Evolutionary conservation across 306 rosid genomes (phyloP), one percentile per base, ranked within the genome.

Genomic region (Gillenia trifoliata): DNA sequence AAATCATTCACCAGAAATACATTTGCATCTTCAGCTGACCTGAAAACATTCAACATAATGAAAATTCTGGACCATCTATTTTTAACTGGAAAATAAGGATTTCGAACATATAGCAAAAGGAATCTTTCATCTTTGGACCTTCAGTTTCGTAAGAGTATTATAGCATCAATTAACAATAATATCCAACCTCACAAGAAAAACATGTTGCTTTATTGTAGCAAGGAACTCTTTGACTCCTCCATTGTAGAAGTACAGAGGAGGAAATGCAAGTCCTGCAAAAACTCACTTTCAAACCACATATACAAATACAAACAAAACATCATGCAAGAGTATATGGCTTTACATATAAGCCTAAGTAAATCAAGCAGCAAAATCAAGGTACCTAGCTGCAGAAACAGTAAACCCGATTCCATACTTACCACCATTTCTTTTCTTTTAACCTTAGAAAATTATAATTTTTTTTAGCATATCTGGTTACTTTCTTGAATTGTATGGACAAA

Each of bases 171-270:
- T 70, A 57, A 55, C 65, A 64, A 66, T 62, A 79, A 66, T 62
- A 79, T 78, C 96, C 77, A 82, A 95, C 99, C 99, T 92, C 88
- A 80, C 89, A 70, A 92, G 87, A 79, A 95, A 86, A 83, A 87
- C 90, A 81, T 95, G 88, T 60, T 92, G 99, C 92, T 95, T 95
- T 78, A 90, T 75, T 62, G 98, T 90, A 72, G 98, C 96, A 75
- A 95, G 95, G 76, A 95, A 95, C 84, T 95, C 98, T 80, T 89
- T 93, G 76, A 95, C 93, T 86, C 99, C 99, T 83, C 99, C 99
- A 75, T 88, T 95, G 74, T 95, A 95, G 78, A 95, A 95, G 83
- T 95, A 95, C 62, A 95, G 82, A 28, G 99, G 91, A 73, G 99
- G 97, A 84, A 81, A 74, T 19, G 99, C 99, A 82, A 95, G 98